phyloP scores from a whole-genome alignment of 345 rosid genomes.

The Corchorus capsularis region DNA sequence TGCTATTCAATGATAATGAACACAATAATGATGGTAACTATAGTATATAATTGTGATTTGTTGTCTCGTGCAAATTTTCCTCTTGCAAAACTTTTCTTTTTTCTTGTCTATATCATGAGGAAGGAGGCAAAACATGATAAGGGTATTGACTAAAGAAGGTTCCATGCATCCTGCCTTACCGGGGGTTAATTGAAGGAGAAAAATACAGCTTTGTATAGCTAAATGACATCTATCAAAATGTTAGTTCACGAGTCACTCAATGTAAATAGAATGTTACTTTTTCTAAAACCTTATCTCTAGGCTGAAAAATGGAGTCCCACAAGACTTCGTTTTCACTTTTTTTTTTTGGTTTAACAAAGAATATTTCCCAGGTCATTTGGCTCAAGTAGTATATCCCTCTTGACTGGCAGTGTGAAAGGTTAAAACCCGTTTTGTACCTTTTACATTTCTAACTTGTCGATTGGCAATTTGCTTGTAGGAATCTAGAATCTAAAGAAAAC shows the following conservation, averaged over 20 bases:
- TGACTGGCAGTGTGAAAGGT: too few species aligned
- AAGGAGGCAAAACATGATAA: neutral
- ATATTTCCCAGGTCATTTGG: too few species aligned
- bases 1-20: neutral
- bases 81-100: neutral
- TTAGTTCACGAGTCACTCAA: neutral
- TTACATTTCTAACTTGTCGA: too few species aligned
- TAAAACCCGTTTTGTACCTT: too few species aligned
- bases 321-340: too few species aligned
- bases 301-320: neutral
- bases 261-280: too few species aligned
- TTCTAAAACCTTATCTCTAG: neutral
- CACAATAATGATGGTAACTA: neutral
- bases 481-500: too few species aligned
- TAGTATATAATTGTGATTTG: neutral
- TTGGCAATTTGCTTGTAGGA: too few species aligned
- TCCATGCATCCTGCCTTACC: neutral
- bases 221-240: too few species aligned
- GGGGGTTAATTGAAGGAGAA: neutral
- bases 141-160: neutral
- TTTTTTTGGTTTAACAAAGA: too few species aligned
- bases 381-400: too few species aligned
- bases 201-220: too few species aligned
- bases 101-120: neutral
- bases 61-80: neutral